Percentiles rank a stretch among this genome's conserved stretches.
Evolutionary conservation across 371 early-diverging fungal species (phyloP).

Genomic region (Circinella minor): DNA sequence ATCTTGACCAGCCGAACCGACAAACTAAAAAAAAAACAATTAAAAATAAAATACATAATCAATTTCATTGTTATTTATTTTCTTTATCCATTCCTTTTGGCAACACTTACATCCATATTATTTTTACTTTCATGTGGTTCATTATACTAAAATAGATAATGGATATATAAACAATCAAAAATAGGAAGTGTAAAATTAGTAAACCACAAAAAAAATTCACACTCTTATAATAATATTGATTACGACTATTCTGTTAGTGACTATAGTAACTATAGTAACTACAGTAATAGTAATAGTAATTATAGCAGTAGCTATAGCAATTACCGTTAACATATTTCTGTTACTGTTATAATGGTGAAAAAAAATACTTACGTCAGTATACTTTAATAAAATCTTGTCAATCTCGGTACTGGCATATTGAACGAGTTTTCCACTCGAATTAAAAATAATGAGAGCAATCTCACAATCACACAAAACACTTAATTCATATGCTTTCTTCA

Average conservation of each 20-base stretch:
- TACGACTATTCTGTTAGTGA: too few relatives aligned
- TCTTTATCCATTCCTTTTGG: not conserved
- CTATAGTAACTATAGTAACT: too few relatives aligned
- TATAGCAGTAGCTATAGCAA: not conserved
- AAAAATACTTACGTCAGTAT: slow-evolving; percentile 74
- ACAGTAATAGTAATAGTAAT: too few relatives aligned
- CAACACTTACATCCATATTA: slow-evolving; percentile 40
- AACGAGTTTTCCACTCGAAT: slow-evolving; percentile 88
- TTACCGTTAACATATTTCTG: too few relatives aligned
- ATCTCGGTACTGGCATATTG: slow-evolving; percentile 93
- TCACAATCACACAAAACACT: slow-evolving; percentile 97
- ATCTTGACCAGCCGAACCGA: slow-evolving; percentile 18
- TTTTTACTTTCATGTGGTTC: slow-evolving; percentile 50
- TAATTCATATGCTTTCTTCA: slow-evolving; percentile 99
- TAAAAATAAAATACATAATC: not conserved
- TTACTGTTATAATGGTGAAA: not conserved
- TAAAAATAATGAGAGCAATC: slow-evolving; percentile 94
- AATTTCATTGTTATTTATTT: too few relatives aligned
- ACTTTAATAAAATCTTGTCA: slow-evolving; percentile 90
- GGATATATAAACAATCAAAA: not conserved
- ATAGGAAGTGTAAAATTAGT: not conserved
- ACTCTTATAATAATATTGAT: too few relatives aligned
- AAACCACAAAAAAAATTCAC: too few relatives aligned
- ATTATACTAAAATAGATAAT: slow-evolving; percentile 28
- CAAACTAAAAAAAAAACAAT: slow-evolving; percentile 14